Evolutionary conservation across 805 yeast genomes (phyloP).

Genomic region (Saccharomyces paradoxus): DNA sequence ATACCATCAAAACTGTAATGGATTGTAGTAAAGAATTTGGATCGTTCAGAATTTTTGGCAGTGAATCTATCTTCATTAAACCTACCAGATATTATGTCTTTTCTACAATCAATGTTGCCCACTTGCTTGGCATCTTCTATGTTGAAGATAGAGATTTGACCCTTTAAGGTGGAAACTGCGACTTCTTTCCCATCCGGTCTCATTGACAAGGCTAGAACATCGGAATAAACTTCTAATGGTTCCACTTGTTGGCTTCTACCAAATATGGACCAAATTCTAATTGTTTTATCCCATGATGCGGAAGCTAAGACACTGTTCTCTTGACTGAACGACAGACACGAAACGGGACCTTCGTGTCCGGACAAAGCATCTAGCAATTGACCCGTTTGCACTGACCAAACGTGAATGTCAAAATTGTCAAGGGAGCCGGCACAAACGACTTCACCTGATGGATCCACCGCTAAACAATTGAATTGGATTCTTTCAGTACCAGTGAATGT

Average conservation of each 20-base stretch:
- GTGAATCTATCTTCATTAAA: conserved; percentile 73
- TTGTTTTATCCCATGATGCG: conserved; percentile 94
- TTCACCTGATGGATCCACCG: conserved; percentile 96
- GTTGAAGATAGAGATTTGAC: conserved; percentile 78
- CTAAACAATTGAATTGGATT: conserved; percentile 77
- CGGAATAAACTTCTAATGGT: conserved; percentile 79
- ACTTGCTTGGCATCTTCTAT: conserved; percentile 72
- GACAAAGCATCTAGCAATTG: conserved; percentile 79
- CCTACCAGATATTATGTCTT: conserved; percentile 83
- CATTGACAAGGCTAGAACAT: conserved; percentile 73
- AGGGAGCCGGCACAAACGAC: conserved; percentile 90
- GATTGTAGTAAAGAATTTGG: conserved; percentile 74
- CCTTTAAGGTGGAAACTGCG: conserved; percentile 83
- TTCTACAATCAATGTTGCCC: conserved; percentile 76
- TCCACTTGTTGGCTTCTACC: conserved; percentile 82
- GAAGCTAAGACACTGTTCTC: conserved; percentile 75
- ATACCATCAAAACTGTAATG: conserved; percentile 85
- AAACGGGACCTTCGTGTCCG: conserved; percentile 95
- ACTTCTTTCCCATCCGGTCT: conserved; percentile 90
- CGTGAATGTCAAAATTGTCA: conserved; percentile 82
- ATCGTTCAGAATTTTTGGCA: conserved; percentile 70
- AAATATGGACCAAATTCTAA: conserved; percentile 87
- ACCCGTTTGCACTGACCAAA: conserved; percentile 96
- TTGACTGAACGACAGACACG: conserved; percentile 74
- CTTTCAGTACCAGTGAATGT: conserved; percentile 88